Evolutionary conservation across 2,329 filamentous ascomycete genomes (phyloP).

Genomic region (Aspergillus luchuensis): DNA sequence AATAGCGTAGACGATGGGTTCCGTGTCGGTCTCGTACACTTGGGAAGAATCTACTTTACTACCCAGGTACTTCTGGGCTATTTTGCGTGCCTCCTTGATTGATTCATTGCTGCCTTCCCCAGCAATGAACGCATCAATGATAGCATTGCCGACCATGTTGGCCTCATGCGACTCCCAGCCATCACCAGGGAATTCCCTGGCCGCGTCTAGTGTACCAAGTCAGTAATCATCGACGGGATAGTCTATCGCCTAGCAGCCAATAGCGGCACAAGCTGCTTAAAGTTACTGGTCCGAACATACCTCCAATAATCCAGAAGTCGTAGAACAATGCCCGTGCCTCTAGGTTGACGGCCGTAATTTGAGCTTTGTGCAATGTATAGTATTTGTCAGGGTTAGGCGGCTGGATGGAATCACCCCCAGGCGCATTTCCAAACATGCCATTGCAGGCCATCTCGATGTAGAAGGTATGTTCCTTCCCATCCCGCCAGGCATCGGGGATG

Average conservation of each 20-base stretch:
- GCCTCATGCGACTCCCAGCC: constrained; percentile 89
- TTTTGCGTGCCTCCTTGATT: constrained; percentile 76
- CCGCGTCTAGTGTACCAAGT: constrained; percentile 63
- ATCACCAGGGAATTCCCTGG: constrained; percentile 83
- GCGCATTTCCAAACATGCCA: constrained; percentile 93
- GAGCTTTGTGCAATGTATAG: constrained; percentile 73
- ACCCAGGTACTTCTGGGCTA: constrained; percentile 81
- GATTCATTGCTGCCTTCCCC: constrained; percentile 71
- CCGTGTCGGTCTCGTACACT: constrained; percentile 76
- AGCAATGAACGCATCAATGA: constrained; percentile 87
- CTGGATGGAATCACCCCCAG: constrained; percentile 81
- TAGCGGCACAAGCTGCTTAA: background rate
- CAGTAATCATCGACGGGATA: background rate
- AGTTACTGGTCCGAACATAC: constrained; percentile 27
- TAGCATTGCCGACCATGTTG: constrained; percentile 77
- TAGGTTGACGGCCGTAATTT: constrained; percentile 86
- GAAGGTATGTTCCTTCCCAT: constrained; percentile 83
- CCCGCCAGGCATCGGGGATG: constrained; percentile 75
- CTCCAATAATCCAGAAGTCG: constrained; percentile 90
- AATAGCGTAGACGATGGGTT: constrained; percentile 80
- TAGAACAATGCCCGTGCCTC: constrained; percentile 80
- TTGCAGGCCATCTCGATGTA: constrained; percentile 99
- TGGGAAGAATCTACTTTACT: constrained; percentile 76
- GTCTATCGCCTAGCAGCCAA: background rate
- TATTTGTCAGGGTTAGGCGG: constrained; percentile 83